Evolutionary conservation across 441 rosid genomes (phyloP).

Genomic region (Macaranga tanarius): DNA sequence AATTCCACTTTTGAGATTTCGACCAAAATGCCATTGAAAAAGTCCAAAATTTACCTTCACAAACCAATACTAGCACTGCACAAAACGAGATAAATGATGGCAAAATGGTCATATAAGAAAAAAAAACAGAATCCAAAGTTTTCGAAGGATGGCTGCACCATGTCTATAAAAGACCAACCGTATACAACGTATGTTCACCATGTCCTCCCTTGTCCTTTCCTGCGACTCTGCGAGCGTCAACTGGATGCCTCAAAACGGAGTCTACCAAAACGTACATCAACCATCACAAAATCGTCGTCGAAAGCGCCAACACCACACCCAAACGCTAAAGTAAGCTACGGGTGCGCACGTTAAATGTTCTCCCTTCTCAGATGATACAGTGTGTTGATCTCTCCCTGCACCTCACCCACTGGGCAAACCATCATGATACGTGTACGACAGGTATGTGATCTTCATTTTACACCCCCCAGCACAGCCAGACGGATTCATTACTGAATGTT

Average conservation of each 20-base stretch:
- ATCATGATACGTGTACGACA: slow-evolving; percentile 22
- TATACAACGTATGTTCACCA: too few species aligned
- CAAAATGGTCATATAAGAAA: slow-evolving; percentile 7
- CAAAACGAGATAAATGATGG: neutral
- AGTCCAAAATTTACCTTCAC: neutral
- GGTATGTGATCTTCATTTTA: slow-evolving; percentile 1
- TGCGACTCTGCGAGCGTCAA: too few species aligned
- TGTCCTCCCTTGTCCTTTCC: too few species aligned
- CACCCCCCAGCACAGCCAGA: neutral
- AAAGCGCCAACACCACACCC: too few species aligned
- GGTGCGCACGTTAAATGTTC: slow-evolving; percentile 21
- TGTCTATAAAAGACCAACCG: neutral
- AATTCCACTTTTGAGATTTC: too few species aligned
- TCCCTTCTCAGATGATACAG: neutral
- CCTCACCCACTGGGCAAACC: neutral
- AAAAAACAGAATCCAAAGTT: neutral
- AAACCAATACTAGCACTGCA: too few species aligned
- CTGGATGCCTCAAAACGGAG: neutral
- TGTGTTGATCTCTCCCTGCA: neutral
- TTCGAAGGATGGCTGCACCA: neutral
- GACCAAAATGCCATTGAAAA: neutral
- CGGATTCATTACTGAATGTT: neutral
- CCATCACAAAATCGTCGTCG: neutral
- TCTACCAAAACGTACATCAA: too few species aligned
- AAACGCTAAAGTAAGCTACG: neutral